Base-by-base conservation (phyloP, 2,329 filamentous ascomycete species). In the Alternaria brassicicola region DNA sequence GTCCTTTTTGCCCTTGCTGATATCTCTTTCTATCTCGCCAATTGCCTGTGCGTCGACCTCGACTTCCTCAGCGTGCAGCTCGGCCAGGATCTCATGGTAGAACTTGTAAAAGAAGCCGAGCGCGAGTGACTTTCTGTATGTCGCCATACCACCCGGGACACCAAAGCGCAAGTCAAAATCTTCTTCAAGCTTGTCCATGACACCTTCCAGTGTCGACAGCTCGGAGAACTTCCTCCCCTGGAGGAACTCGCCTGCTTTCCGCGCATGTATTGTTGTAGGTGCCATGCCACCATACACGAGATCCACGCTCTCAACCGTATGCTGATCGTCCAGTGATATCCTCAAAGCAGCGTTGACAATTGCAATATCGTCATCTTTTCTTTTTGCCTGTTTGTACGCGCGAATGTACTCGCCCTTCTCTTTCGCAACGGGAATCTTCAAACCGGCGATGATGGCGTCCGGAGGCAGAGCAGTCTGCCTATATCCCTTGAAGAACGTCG, bases 301-400 rank as follows among this genome's bases (percentile, higher is more conserved):
- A 68, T 90, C 92, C 59, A 87, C 88, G 63, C 89, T 88, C 60
- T 88, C 84, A 6, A 98, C 91, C 2, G 86, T 75, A 39, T 94
- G 86, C 1, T 84, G 82, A 2, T 90, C 84, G 36, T 88, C 85
- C 3, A 98, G 79, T 5, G 85, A 86, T 5, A 98, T 83, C 33
- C 92, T 86, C 56, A 98, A 78, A 1, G 94, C 93, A 26, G 90
- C 88, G 47, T 96, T 98, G 23, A 98, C 95, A 68, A 99, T 98
- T 2, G 95, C 95, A 73, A 99, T 98, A 73, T 99, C 95, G 70
- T 99, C 95, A 69, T 99, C 95, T 74, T 98, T 98, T 65, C 95
- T 83, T 82, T 99, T 99, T 0, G 95, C 88, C 76, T 98, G 94
- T 78, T 99, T 99, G 79, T 97, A 98, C 1, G 94, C 89, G 41